Evolutionary conservation across 345 rosid species (phyloP), one percentile per base, ranked within the genome.

Genomic region (Eucalyptus tenuipes): DNA sequence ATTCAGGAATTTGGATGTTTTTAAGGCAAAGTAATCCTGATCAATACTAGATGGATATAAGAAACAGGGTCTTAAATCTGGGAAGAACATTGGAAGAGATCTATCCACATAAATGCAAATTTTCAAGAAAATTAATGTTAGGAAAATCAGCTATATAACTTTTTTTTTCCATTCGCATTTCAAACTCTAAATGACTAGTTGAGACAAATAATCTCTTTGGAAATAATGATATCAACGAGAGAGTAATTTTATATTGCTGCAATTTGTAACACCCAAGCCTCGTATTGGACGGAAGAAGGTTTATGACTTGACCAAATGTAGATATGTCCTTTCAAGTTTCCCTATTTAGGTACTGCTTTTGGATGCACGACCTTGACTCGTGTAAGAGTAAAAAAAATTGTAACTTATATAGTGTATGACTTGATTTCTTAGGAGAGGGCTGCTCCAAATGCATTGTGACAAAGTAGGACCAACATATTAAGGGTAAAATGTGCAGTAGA

Each of bases 131-230:
- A 40, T 11, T 75, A 75, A 75, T 37, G 8, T 20, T 75, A 75
- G 29, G 82, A 75, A 75, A 20, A 20, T 75, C 29, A 40, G 47
- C 82, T 11, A 20, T 12, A 4, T 20, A 20, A 40, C 29, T 75
- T 75, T 75, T 75, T 75, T 6, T 37, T 6, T 40, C 29, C 27
- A 75, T 75, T 6, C 9, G 4, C 47, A 40, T 37, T 10, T 13
- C 13, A 2, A 2, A 75, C 8, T 11, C 8, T 6, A 24, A 75
- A 44, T 7, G 0, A 20, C 2, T 37, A 44, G 3, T 75, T 2
- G 47, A 75, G 82, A 71, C 1, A 1, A 75, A 20, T 75, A 20
- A 20, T 42, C 82, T 10, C 13, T 75, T 20, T 22, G 15, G 15
- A 75, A 22, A 75, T 75, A 75, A 75, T 20, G 29, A 75, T 47